Evolutionary conservation across 495 filamentous ascomycete genomes (phyloP), one percentile per base, ranked within the genome.

Genomic region (Cryomyces minteri): DNA sequence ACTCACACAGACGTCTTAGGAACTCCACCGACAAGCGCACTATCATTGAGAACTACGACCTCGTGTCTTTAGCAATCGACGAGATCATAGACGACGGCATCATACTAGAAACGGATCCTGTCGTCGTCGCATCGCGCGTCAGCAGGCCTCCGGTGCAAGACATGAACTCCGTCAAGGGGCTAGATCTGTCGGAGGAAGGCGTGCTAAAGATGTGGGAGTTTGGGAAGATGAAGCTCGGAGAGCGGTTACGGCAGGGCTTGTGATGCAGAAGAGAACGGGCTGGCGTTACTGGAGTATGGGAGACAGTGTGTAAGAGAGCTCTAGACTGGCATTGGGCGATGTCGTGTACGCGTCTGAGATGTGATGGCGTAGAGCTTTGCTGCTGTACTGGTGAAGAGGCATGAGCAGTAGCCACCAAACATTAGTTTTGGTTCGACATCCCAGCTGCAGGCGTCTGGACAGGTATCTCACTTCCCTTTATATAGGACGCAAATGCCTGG

Each of bases 61-160:
- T 61, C 6, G 82, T 94, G 46, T 81, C 86, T 18, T 71, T 99
- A 18, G 82, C 88, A 39, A 82, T 96, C 45, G 90, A 99, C 62
- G 90, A 99, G 62, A 84, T 94, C 45, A 78, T 93, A 31, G 90
- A 96, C 62, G 90, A 96, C 52, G 90, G 90, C 31, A 87, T 99
- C 51, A 87, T 96, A 51, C 71, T 99, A 9, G 90, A 99, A 67
- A 94, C 87, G 0, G 90, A 99, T 61, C 87, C 90, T 0, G 84
- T 88, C 30, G 75, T 93, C 49, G 84, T 99, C 54, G 79, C 86
- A 33, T 84, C 84, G 51, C 67, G 90, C 44, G 92, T 95, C 54
- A 92, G 82, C 69, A 76, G 79, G 55, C 84, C 92, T 14, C 90
- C 90, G n/a, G 75, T 77, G 46, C 82, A 93, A 51, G 90, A 99